A percentile compares a stretch with the other conserved stretches of the same genome.
Evolutionary conservation across 1,139 yeast genomes (phyloP).

Genomic region (Pichia sp.): DNA sequence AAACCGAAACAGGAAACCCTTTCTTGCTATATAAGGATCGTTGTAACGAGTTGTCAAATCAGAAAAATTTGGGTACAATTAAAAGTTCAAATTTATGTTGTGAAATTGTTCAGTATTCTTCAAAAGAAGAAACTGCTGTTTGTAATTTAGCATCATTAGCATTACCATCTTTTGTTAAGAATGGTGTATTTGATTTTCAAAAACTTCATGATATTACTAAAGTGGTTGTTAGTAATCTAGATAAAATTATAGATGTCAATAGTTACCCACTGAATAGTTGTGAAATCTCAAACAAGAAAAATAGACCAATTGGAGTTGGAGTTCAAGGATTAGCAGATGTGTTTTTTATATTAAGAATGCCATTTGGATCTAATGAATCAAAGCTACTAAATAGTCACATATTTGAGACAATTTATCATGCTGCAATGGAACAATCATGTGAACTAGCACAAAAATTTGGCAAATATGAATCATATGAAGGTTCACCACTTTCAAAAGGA

Average conservation of each 20-base stretch:
- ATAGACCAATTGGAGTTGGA: slow-evolving; percentile 55
- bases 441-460: slow-evolving; percentile 47
- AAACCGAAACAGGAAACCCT: slow-evolving; percentile 57
- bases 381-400: slow-evolving; percentile 44
- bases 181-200: slow-evolving; percentile 40
- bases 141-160: slow-evolving; percentile 52
- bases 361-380: slow-evolving; percentile 51
- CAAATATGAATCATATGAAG: slow-evolving; percentile 42
- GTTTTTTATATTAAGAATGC: slow-evolving; percentile 44
- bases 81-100: slow-evolving; percentile 55
- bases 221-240: slow-evolving; percentile 45
- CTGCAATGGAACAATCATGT: slow-evolving; percentile 47
- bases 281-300: slow-evolving; percentile 41
- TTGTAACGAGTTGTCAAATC: slow-evolving; percentile 48
- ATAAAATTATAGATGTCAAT: slow-evolving; percentile 48
- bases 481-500: slow-evolving; percentile 53
- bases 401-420: slow-evolving; percentile 55
- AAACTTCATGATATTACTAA: slow-evolving; percentile 45
- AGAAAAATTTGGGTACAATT: slow-evolving; percentile 48
- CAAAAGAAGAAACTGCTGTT: slow-evolving; percentile 50
- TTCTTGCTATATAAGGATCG: slow-evolving; percentile 54
- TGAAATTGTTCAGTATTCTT: slow-evolving; percentile 50
- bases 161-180: slow-evolving; percentile 41
- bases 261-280: slow-evolving; percentile 49
- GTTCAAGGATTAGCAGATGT: slow-evolving; percentile 57